Base-by-base conservation (phyloP, 768 basidiomycete species). In the Xerocomus potaroensis region DNA sequence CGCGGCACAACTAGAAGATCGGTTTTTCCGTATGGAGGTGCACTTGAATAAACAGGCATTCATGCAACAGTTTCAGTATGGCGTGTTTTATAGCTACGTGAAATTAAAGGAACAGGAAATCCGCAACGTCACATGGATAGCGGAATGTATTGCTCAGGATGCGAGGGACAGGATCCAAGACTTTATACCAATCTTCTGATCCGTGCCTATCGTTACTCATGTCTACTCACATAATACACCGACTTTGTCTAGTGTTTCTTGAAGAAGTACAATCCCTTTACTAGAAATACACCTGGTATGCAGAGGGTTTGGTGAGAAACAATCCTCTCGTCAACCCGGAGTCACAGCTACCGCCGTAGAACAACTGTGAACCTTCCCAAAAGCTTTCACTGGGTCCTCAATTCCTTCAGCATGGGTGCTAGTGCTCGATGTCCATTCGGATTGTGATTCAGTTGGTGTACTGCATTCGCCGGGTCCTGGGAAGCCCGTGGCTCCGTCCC, bases 91-190 rank as follows among this genome's bases (percentile, higher is more conserved):
- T 64, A 84, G 84, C 62, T 97, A 94, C 64, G 78, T 96, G 68
- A 91, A 90, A 69, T 70, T 91, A 69, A 91, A 89, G 73, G 90
- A 92, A 69, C 87, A 91, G 72, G 90, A 93, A 70, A 87, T 91
- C 51, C 75, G 89, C 52, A 91, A 87, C 58, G 59, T 93, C 57
- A 90, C 87, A 23, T 92, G 90, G 91, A 93, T 96, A 69, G 91
- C 92, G 45, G 95, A 98, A 72, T 97, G 95, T 68, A 96, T 98
- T 57, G 93, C 93, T 8, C 95, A 97, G 73, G 86, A 95, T 70
- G 92, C 93, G 35, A 83, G 85, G 68, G 91, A 96, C 61, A 82
- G 95, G 71, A 92, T 98, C 71, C 84, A 91, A 63, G 91, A 95
- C 69, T 93, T 84, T 70, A 92, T 94, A 75, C 84, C 89, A 58